Conservation (phyloP, 2,329 filamentous ascomycete genomes). For the Ophiostoma himal-ulmi region DNA sequence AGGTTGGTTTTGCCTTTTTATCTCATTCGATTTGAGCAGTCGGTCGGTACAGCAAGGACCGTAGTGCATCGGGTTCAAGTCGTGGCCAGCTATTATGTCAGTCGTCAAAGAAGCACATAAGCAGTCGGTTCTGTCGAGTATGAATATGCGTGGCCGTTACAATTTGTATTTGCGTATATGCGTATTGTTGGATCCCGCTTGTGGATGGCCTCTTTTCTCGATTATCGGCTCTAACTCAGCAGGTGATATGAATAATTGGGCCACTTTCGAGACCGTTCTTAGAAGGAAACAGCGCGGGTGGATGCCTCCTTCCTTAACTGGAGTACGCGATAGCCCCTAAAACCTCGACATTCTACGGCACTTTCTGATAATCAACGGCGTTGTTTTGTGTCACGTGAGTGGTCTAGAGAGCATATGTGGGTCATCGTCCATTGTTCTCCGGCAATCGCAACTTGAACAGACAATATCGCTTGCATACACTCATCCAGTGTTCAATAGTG, state of each 20-base stretch:
- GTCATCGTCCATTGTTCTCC: neutral
- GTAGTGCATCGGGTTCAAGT: neutral
- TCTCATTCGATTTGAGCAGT: neutral
- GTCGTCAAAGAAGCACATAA: neutral
- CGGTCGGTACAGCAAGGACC: neutral
- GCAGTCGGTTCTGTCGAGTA: constrained; percentile 1
- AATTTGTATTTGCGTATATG: neutral
- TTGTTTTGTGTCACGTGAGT: constrained; percentile 13
- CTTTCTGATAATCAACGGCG: neutral
- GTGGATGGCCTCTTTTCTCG: constrained; percentile 11
- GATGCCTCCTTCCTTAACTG: neutral
- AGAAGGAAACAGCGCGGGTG: neutral
- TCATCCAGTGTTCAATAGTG: neutral
- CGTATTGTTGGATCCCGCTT: neutral
- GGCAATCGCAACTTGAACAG: neutral
- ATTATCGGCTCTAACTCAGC: neutral
- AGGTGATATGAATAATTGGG: neutral
- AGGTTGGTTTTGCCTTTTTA: constrained; percentile 1
- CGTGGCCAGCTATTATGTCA: neutral
- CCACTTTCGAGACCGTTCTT: neutral
- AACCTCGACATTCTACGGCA: constrained; percentile 1
- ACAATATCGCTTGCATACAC: neutral
- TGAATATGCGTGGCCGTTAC: constrained; percentile 1
- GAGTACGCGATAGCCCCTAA: neutral
- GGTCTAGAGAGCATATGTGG: neutral